phyloP scores from a whole-genome alignment of 1,139 yeast species.

The Yamadazyma friedrichii region DNA sequence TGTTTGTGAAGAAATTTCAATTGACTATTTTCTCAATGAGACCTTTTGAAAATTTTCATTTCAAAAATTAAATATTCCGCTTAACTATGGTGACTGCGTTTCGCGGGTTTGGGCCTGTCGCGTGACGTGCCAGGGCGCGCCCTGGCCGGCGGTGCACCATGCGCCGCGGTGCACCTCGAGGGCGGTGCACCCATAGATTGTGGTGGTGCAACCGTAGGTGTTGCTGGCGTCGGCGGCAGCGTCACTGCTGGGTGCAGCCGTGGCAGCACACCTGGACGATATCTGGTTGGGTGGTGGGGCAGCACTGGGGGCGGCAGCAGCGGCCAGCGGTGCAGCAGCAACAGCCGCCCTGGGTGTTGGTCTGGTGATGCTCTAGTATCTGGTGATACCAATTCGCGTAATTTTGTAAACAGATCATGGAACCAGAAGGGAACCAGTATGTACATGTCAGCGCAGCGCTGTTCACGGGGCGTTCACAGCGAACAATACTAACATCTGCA shows the following conservation, averaged over 20 bases:
- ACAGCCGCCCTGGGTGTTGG: too few relatives aligned
- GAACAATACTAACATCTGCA: slow-evolving; percentile 15
- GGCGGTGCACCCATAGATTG: slow-evolving; percentile 41
- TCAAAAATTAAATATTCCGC: too few relatives aligned
- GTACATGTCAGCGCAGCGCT: too few relatives aligned
- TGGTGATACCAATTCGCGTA: slow-evolving; percentile 5
- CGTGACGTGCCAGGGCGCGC: neutral
- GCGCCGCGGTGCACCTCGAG: slow-evolving; percentile 48
- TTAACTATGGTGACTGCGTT: too few relatives aligned
- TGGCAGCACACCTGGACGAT: too few relatives aligned
- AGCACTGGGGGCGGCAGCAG: too few relatives aligned
- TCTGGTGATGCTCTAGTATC: slow-evolving; percentile 32
- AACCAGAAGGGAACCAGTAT: slow-evolving; percentile 33
- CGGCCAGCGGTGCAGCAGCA: too few relatives aligned
- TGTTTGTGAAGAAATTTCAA: too few relatives aligned
- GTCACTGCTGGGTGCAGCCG: slow-evolving; percentile 33
- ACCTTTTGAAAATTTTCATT: slow-evolving; percentile 1
- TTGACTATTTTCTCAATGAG: neutral
- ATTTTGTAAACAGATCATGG: slow-evolving; percentile 7
- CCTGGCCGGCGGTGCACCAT: slow-evolving; percentile 41
- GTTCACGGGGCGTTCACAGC: too few relatives aligned
- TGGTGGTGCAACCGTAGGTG: slow-evolving; percentile 42
- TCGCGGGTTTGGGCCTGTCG: neutral
- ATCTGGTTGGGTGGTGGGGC: too few relatives aligned
- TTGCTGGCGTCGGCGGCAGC: slow-evolving; percentile 42